phyloP scores from a whole-genome alignment of 2,329 filamentous ascomycete species.

The Fusarium nisikadoi region DNA sequence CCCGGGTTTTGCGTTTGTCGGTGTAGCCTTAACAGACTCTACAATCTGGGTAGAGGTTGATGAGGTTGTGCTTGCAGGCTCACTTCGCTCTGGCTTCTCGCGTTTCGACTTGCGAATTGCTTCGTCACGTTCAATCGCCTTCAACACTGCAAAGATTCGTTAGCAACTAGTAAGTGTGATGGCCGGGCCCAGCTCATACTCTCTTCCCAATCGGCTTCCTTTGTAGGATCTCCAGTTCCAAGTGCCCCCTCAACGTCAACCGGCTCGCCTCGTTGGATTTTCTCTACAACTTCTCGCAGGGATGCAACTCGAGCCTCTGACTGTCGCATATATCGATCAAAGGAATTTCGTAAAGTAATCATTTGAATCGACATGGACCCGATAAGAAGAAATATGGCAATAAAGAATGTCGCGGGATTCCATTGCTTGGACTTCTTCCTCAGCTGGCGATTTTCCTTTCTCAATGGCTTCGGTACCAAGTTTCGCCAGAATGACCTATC shows the following conservation, averaged over 20 bases:
- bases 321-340: slow-evolving; percentile 75
- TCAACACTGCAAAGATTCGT: slow-evolving; percentile 63
- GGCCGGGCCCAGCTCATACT: slow-evolving; percentile 59
- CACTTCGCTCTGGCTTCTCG: slow-evolving; percentile 51
- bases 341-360: slow-evolving; percentile 82
- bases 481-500: slow-evolving; percentile 75
- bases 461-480: slow-evolving; percentile 74
- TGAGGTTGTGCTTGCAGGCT: slow-evolving; percentile 27
- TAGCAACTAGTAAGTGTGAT: slow-evolving; percentile 7
- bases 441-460: slow-evolving; percentile 54
- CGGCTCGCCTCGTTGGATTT: slow-evolving; percentile 75
- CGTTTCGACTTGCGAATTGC: slow-evolving; percentile 58
- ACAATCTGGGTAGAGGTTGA: slow-evolving; percentile 6
- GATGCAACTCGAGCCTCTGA: slow-evolving; percentile 82
- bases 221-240: slow-evolving; percentile 78
- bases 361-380: slow-evolving; percentile 97
- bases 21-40: slow-evolving; percentile 38
- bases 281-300: slow-evolving; percentile 79
- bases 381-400: slow-evolving; percentile 84
- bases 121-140: slow-evolving; percentile 74
- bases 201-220: slow-evolving; percentile 90
- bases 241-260: slow-evolving; percentile 87
- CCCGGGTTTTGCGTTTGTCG: slow-evolving; percentile 42
- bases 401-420: slow-evolving; percentile 86
- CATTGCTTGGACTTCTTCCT: slow-evolving; percentile 69